Conservation (phyloP, 2,329 filamentous ascomycete genomes). For the Venturia effusa region DNA sequence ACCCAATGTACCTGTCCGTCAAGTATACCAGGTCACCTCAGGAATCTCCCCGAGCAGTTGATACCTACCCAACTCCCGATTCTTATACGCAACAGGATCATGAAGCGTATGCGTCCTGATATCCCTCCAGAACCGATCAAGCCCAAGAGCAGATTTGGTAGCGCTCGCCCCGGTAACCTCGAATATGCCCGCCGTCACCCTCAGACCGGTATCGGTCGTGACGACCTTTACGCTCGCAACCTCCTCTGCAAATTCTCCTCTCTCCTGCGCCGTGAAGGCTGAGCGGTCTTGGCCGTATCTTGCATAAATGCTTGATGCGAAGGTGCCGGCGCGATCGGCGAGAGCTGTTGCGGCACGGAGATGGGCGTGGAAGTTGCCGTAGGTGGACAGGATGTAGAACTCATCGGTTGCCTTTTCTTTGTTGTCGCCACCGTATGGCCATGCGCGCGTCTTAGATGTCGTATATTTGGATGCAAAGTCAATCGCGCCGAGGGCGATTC, state of each 20-base stretch:
- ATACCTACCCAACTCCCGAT: conserved; percentile 49
- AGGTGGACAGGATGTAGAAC: conserved; percentile 54
- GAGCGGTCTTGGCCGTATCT: conserved; percentile 31
- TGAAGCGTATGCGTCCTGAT: conserved; percentile 55
- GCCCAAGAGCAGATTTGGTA: conserved; percentile 45
- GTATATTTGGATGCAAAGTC: conserved; percentile 48
- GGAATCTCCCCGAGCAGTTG: conserved; percentile 46
- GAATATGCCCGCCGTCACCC: conserved; percentile 51
- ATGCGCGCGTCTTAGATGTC: conserved; percentile 44
- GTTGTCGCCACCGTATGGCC: conserved; percentile 54
- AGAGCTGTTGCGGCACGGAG: conserved; percentile 49
- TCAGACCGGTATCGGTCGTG: conserved; percentile 47
- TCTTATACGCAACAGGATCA: conserved; percentile 58
- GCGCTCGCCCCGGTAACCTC: conserved; percentile 52
- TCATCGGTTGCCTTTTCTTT: conserved; percentile 50
- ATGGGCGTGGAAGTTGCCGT: conserved; percentile 54
- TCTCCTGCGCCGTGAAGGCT: conserved; percentile 38
- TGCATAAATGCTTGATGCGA: conserved; percentile 38
- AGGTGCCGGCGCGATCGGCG: conserved; percentile 43
- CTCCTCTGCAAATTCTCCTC: conserved; percentile 52
- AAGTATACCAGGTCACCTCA: conserved; percentile 53
- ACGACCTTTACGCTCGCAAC: conserved; percentile 53
- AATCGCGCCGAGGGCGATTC: conserved; percentile 50
- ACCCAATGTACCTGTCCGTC: conserved; percentile 1
- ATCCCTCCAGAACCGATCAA: conserved; percentile 58